Evolutionary conservation across 176 grass and related monocot genomes (phyloP).

Genomic region (Triticum timopheevii): DNA sequence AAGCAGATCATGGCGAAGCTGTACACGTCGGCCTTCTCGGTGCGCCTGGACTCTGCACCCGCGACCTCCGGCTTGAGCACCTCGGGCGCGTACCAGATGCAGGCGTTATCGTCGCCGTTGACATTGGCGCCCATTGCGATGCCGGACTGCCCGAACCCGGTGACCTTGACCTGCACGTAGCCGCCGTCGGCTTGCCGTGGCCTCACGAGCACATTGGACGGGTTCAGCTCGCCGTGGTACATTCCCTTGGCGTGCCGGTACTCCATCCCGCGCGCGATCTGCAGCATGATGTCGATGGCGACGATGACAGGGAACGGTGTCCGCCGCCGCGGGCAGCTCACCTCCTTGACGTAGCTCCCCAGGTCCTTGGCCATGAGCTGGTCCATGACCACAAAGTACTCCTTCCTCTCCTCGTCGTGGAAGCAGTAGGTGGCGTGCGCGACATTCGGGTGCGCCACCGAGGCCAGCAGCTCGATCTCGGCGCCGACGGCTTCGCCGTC

Average conservation of each 20-base stretch:
- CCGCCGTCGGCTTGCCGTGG: slow-evolving; percentile 49
- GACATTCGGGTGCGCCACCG: slow-evolving; percentile 70
- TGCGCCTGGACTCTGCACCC: slow-evolving; percentile 24
- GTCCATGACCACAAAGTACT: slow-evolving; percentile 71
- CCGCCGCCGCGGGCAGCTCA: slow-evolving; percentile 50
- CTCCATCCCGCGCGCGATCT: slow-evolving; percentile 90
- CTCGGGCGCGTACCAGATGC: slow-evolving; percentile 94
- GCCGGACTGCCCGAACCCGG: slow-evolving; percentile 46
- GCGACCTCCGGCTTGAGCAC: slow-evolving; percentile 47
- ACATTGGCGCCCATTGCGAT: not conserved
- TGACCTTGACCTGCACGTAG: slow-evolving; percentile 77
- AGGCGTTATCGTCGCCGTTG: slow-evolving; percentile 13
- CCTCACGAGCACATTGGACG: slow-evolving; percentile 71
- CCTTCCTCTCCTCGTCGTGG: slow-evolving; percentile 80
- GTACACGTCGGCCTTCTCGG: slow-evolving; percentile 92
- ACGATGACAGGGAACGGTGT: slow-evolving; percentile 63
- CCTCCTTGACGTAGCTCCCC: slow-evolving; percentile 62
- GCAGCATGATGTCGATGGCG: slow-evolving; percentile 80
- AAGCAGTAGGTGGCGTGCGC: slow-evolving; percentile 66
- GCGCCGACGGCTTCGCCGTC: slow-evolving; percentile 39
- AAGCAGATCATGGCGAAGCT: slow-evolving; percentile 95
- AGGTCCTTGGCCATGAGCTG: slow-evolving; percentile 80
- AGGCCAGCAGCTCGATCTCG: slow-evolving; percentile 66
- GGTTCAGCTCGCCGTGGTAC: slow-evolving; percentile 78
- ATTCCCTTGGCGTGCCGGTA: slow-evolving; percentile 74